Conservation (phyloP, 2,329 filamentous ascomycete species). For the Claviceps fusiformis region DNA sequence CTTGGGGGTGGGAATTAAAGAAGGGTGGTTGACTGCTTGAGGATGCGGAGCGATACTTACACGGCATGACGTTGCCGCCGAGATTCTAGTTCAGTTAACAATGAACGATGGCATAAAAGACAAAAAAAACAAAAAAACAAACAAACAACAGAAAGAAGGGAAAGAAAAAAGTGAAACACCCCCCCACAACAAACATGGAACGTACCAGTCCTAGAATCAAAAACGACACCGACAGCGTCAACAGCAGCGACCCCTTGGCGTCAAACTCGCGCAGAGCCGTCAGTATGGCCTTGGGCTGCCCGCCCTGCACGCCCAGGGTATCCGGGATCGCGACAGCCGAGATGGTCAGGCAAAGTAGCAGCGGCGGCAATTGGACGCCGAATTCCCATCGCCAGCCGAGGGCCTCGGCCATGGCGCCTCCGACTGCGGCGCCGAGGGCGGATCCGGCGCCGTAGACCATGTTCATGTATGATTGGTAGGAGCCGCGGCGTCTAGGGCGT, state of each 20-base stretch:
- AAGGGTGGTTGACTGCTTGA: too few species aligned
- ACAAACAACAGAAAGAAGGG: too few species aligned
- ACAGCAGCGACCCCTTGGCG: slow-evolving; percentile 36
- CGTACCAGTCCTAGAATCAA: slow-evolving; percentile 45
- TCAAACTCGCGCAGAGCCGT: slow-evolving; percentile 44
- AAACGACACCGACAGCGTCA: slow-evolving; percentile 40
- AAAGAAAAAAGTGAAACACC: too few species aligned
- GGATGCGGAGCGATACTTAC: slow-evolving; percentile 20
- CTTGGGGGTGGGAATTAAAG: too few species aligned
- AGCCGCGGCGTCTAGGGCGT: slow-evolving; percentile 36
- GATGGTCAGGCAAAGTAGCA: slow-evolving; percentile 33
- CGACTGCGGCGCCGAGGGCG: slow-evolving; percentile 52
- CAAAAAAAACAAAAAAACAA: neutral
- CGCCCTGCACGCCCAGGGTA: slow-evolving; percentile 36
- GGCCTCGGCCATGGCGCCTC: slow-evolving; percentile 54
- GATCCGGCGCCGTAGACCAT: slow-evolving; percentile 46
- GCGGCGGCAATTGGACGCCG: slow-evolving; percentile 42
- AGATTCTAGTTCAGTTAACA: slow-evolving; percentile 39
- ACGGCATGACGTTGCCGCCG: slow-evolving; percentile 50
- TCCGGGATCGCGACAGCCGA: slow-evolving; percentile 34
- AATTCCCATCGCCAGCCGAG: slow-evolving; percentile 66
- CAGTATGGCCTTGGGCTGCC: slow-evolving; percentile 25
- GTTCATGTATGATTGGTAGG: slow-evolving; percentile 60
- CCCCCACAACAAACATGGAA: slow-evolving; percentile 4
- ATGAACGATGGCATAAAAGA: neutral